Base-by-base conservation (phyloP, 805 yeast genomes). In the Barnettozyma sucrosica region DNA sequence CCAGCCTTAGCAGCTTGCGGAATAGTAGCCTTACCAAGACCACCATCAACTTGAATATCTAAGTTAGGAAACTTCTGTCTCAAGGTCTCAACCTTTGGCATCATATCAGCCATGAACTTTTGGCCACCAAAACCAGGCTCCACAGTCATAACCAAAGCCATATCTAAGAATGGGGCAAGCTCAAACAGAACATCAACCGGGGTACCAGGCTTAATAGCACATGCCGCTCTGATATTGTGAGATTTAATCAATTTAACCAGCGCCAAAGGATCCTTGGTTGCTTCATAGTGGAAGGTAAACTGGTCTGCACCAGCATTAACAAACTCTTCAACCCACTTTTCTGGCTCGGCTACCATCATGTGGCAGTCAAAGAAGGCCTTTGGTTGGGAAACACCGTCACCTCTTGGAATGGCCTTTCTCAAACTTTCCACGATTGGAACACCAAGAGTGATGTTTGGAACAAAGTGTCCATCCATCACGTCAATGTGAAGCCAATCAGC, bases 81-180 rank as follows among this genome's bases (percentile, higher is more conserved):
- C 57, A 93, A 73, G 26, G 71, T 73, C 56, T 80, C 83, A 43
- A 92, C 98, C 69, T 92, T 92, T 52, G 95, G 89, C 98, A 93
- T 90, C 97, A 92, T 90, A 50, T 81, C 87, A 18, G 80, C 71
- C 97, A 88, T 89, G 73, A 93, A 93, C 66, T 85, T 85, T 70
- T 93, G 99, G 41, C 99, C 99, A 20, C 99, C 99, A 65, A 93
- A 92, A 0, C 99, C 99, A 13, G 99, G 99, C 70, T 93, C 99
- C 32, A 93, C 98, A 3, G 99, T 93, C 98, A 92, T 93, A 38
- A 93, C 84, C 49, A 93, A 74, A n/a, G 88, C 90, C 97, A 92
- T 88, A 66, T 93, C 98, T 56, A 92, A 73, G 48, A 78, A 71
- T 42, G 83, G 83, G 23, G 83, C 92, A 51, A 87, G 69, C 25